Evolutionary conservation across 345 rosid species (phyloP).

Genomic region (Punica granatum): DNA sequence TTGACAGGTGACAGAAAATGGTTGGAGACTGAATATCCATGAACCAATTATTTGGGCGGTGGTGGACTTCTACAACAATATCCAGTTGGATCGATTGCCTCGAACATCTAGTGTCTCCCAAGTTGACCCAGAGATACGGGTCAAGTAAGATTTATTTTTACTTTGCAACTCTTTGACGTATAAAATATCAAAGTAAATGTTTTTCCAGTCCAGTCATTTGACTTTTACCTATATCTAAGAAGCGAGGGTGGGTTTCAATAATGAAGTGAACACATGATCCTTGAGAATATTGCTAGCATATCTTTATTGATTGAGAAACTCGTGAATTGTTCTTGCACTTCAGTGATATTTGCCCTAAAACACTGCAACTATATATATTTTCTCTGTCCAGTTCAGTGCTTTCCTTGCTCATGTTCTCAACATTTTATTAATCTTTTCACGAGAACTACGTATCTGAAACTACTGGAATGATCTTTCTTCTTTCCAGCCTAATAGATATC

Average conservation of each 20-base stretch:
- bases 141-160: conserved; percentile 49
- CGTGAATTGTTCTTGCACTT: background rate
- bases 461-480: conserved; percentile 6
- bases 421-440: background rate
- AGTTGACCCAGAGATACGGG: conserved; percentile 95
- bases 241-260: background rate
- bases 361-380: background rate
- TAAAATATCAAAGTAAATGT: background rate
- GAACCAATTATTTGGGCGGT: conserved; percentile 97
- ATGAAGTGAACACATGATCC: background rate
- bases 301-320: background rate
- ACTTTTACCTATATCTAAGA: background rate
- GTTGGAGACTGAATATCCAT: conserved; percentile 86
- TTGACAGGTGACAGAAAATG: conserved; percentile 69
- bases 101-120: conserved; percentile 56
- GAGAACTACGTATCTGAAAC: too few relatives aligned
- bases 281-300: background rate
- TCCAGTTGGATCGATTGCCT: conserved; percentile 73
- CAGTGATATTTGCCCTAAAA: background rate
- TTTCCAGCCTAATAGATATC: conserved; percentile 85
- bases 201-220: background rate
- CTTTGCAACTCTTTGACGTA: background rate
- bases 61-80: conserved; percentile 67
- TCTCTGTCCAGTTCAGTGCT: background rate
- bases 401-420: background rate